phyloP scores from a whole-genome alignment of 2,329 filamentous ascomycete genomes.

The Alternaria viburni region DNA sequence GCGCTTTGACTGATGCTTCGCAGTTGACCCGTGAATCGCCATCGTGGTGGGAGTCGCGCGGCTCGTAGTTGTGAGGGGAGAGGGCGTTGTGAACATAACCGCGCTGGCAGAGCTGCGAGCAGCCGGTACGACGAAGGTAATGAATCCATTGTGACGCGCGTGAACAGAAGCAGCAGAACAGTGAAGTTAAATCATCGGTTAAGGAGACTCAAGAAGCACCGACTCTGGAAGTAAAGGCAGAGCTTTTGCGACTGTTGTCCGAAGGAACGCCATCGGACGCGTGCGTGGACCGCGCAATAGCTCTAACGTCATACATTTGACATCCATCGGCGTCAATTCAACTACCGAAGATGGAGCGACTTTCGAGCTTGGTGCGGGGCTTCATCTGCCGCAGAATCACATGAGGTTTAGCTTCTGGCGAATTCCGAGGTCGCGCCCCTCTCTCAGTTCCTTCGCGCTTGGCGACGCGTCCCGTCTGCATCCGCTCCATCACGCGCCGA shows the following conservation, averaged over 20 bases:
- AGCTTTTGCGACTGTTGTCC: conserved; percentile 1
- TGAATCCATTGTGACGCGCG: conserved; percentile 34
- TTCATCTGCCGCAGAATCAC: conserved; percentile 1
- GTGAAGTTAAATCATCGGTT: neutral
- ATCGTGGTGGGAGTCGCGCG: conserved; percentile 25
- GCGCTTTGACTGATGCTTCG: conserved; percentile 34
- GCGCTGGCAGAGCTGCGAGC: conserved; percentile 36
- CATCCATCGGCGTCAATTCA: conserved; percentile 8
- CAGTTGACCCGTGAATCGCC: conserved; percentile 29
- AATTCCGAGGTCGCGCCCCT: conserved; percentile 3
- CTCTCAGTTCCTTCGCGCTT: neutral
- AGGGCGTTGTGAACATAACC: conserved; percentile 33
- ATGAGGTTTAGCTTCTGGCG: conserved; percentile 8
- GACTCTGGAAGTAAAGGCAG: neutral
- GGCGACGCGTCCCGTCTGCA: neutral
- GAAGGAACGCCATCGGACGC: conserved; percentile 5
- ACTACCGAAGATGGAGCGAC: conserved; percentile 5
- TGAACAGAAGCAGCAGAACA: neutral
- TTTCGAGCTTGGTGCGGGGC: conserved; percentile 4
- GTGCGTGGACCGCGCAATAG: conserved; percentile 1
- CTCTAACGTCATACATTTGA: conserved; percentile 12
- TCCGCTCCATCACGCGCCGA: neutral
- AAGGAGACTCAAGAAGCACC: conserved; percentile 7
- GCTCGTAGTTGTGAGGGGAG: conserved; percentile 37
- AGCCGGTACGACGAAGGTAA: conserved; percentile 37